Evolutionary conservation across 805 yeast genomes (phyloP).

Genomic region (Yamadazyma takamatsuzukensis): DNA sequence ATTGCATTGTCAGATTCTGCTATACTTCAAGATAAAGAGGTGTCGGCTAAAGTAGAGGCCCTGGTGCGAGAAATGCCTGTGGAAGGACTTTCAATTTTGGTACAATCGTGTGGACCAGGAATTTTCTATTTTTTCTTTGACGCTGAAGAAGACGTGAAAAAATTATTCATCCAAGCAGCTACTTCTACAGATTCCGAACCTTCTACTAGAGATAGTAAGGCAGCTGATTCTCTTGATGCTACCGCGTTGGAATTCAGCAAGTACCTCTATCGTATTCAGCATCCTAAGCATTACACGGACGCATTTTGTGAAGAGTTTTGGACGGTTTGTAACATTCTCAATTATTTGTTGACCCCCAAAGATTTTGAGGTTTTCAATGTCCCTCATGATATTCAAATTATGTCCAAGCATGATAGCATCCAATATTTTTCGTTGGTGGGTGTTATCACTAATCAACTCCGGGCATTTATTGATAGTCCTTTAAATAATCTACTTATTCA

Average conservation of each 20-base stretch:
- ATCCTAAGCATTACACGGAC: constrained; percentile 46
- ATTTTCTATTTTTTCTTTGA: constrained; percentile 51
- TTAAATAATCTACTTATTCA: constrained; percentile 56
- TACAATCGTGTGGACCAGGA: constrained; percentile 32
- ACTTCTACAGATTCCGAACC: constrained; percentile 1
- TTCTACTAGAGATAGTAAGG: constrained; percentile 19
- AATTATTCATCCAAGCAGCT: too few relatives aligned
- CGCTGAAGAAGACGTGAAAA: constrained; percentile 33
- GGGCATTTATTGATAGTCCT: constrained; percentile 47
- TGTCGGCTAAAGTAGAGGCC: constrained; percentile 1
- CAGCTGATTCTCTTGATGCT: too few relatives aligned
- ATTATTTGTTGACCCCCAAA: constrained; percentile 30
- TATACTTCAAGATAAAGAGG: background rate
- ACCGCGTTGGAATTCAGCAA: constrained; percentile 53
- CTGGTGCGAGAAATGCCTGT: background rate
- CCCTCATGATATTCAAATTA: constrained; percentile 26
- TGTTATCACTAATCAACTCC: constrained; percentile 48
- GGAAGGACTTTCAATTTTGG: too few relatives aligned
- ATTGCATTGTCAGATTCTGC: background rate
- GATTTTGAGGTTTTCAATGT: constrained; percentile 28
- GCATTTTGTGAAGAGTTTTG: constrained; percentile 45
- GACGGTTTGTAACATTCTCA: constrained; percentile 34
- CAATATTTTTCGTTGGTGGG: constrained; percentile 33
- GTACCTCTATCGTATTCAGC: constrained; percentile 52
- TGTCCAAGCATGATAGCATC: constrained; percentile 26